Conservation (phyloP, 768 basidiomycete genomes). For the Boletus rex-veris region DNA sequence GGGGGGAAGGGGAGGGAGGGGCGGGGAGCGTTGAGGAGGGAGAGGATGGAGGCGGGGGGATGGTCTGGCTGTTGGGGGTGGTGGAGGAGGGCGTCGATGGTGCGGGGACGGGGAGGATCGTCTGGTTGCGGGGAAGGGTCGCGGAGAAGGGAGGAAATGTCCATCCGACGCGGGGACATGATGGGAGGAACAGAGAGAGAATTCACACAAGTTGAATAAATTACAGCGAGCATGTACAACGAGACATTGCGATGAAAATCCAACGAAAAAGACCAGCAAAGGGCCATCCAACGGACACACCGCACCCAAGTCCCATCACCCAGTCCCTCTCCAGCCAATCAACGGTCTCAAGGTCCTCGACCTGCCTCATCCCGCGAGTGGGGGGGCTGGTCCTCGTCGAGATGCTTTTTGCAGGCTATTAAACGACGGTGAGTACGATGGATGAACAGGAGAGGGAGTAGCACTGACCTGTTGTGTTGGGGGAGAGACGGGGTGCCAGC, state of each 20-base stretch:
- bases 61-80: not conserved
- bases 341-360: conserved; percentile 92
- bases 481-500: not conserved
- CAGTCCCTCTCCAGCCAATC: conserved; percentile 67
- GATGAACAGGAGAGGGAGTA: too few species aligned
- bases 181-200: not conserved
- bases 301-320: conserved; percentile 89
- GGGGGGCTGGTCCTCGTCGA: conserved; percentile 78
- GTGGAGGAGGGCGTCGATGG: conserved; percentile 10
- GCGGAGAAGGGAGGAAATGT: conserved; percentile 73
- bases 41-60: conserved; percentile 15
- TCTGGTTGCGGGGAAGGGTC: conserved; percentile 9
- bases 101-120: conserved; percentile 5
- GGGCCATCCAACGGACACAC: conserved; percentile 50
- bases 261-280: conserved; percentile 64
- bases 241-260: conserved; percentile 81
- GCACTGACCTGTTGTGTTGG: conserved; percentile 46
- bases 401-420: conserved; percentile 80
- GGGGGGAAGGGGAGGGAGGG: not conserved
- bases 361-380: conserved; percentile 59
- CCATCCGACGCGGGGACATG: conserved; percentile 68
- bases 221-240: conserved; percentile 58
- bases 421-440: not conserved
- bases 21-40: conserved; percentile 18
- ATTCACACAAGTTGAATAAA: not conserved